Percentiles rank a stretch among this genome's conserved stretches.
phyloP scores from a whole-genome alignment of 2,329 filamentous ascomycete genomes.

The Fusarium palustre region DNA sequence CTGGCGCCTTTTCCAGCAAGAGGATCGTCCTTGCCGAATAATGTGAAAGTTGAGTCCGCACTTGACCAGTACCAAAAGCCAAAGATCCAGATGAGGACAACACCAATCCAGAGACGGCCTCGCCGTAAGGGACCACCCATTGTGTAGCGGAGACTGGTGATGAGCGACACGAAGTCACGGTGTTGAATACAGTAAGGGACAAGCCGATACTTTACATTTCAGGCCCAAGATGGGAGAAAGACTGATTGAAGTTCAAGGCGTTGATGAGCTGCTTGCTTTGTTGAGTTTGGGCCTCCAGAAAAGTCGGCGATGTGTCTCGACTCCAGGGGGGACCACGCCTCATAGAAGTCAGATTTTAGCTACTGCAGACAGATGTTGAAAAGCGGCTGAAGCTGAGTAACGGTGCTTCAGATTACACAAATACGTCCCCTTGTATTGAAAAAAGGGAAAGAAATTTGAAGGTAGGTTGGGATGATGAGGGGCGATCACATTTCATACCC shows the following conservation, averaged over 20 bases:
- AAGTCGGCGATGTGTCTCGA: slow-evolving; percentile 32
- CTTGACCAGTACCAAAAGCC: slow-evolving; percentile 45
- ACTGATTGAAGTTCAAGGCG: slow-evolving; percentile 9
- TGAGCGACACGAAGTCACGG: slow-evolving; percentile 18
- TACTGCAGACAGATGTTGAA: slow-evolving; percentile 11
- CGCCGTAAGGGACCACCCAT: slow-evolving; percentile 40
- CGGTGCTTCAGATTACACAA: not conserved
- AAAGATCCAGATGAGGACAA: slow-evolving; percentile 40
- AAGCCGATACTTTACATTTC: slow-evolving; percentile 34
- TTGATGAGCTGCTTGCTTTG: slow-evolving; percentile 25
- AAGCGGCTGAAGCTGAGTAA: slow-evolving; percentile 22
- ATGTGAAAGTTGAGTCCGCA: slow-evolving; percentile 26
- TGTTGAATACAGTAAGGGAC: slow-evolving; percentile 15
- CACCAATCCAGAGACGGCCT: slow-evolving; percentile 45
- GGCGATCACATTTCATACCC: slow-evolving; percentile 18
- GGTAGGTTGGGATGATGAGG: slow-evolving; percentile 5
- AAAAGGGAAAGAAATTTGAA: not conserved
- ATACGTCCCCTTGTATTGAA: not conserved
- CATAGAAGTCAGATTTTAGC: slow-evolving; percentile 27
- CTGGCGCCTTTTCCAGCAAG: slow-evolving; percentile 41
- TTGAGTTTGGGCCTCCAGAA: slow-evolving; percentile 14
- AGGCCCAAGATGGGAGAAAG: slow-evolving; percentile 28
- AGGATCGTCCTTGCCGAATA: slow-evolving; percentile 39
- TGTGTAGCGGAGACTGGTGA: slow-evolving; percentile 22
- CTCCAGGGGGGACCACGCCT: slow-evolving; percentile 20